Percentiles rank a stretch among this genome's conserved stretches.
phyloP scores from a whole-genome alignment of 306 rosid species.

The Hylodesmum podocarpum region DNA sequence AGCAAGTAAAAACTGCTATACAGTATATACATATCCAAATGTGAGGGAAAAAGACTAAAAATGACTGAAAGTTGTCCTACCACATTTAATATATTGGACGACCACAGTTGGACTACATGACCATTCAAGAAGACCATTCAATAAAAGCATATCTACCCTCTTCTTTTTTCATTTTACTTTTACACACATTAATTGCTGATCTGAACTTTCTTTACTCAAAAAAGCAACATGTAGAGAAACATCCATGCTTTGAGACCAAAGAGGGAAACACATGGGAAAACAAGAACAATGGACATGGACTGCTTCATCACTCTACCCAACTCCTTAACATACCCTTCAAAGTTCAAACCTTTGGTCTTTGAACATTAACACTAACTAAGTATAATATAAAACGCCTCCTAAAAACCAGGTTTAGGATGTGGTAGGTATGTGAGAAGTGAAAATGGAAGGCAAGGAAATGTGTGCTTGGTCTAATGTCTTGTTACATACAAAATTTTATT shows the following conservation, averaged over 20 bases:
- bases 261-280: background rate
- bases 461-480: background rate
- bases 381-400: background rate
- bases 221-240: conserved; percentile 11
- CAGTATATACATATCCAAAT: background rate
- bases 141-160: background rate
- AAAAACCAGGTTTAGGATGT: background rate
- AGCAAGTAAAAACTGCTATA: background rate
- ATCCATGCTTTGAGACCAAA: background rate
- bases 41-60: conserved; percentile 7
- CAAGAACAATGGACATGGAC: background rate
- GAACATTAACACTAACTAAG: conserved; percentile 16
- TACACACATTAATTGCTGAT: background rate
- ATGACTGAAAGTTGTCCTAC: background rate
- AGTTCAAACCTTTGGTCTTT: background rate
- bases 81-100: conserved; percentile 10
- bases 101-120: conserved; percentile 21
- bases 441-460: background rate
- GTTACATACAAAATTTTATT: background rate
- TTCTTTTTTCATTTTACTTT: background rate
- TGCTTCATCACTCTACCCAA: background rate
- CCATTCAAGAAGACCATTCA: conserved; percentile 7
- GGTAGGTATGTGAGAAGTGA: background rate
- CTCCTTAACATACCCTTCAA: background rate
- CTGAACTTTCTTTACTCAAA: background rate